These are phyloP conservation scores for Phaeophleospora eucalypticola DNA, from an alignment of 2,329 filamentous ascomycete genomes.

Conservation along the genomic window DNA sequence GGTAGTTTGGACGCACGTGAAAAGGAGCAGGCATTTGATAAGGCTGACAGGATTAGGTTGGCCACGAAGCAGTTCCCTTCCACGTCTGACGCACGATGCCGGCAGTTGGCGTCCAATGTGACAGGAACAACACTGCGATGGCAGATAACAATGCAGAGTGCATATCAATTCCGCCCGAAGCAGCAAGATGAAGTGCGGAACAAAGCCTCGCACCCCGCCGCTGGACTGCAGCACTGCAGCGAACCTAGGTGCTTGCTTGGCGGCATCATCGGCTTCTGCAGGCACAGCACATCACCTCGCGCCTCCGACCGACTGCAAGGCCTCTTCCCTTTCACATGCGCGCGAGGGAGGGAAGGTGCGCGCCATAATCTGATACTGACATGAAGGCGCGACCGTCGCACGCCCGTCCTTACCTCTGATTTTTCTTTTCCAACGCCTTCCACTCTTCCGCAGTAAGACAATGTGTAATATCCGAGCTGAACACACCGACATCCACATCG, in stretches of 20 bases:
- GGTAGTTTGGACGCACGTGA: background rate
- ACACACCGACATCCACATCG: conserved; percentile 5
- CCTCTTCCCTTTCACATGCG: background rate
- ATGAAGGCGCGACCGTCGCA: background rate
- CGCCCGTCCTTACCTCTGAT: background rate
- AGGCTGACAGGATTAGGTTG: background rate
- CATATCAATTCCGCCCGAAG: too few species aligned
- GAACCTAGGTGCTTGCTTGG: too few species aligned
- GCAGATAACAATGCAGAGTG: too few species aligned
- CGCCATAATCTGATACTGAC: background rate
- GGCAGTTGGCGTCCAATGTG: background rate
- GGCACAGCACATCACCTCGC: background rate
- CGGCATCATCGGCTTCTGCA: background rate
- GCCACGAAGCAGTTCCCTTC: background rate
- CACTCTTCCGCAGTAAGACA: background rate
- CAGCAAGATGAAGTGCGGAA: background rate
- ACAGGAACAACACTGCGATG: background rate
- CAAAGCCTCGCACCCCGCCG: too few species aligned
- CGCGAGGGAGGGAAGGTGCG: too few species aligned
- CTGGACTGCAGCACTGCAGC: too few species aligned
- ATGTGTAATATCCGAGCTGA: background rate
- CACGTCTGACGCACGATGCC: background rate
- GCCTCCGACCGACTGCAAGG: too few species aligned
- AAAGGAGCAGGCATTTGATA: background rate
- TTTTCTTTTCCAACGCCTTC: background rate